These are phyloP conservation scores for Alternaria dauci DNA, from an alignment of 2,329 filamentous ascomycete species.

Conservation along the genomic window DNA sequence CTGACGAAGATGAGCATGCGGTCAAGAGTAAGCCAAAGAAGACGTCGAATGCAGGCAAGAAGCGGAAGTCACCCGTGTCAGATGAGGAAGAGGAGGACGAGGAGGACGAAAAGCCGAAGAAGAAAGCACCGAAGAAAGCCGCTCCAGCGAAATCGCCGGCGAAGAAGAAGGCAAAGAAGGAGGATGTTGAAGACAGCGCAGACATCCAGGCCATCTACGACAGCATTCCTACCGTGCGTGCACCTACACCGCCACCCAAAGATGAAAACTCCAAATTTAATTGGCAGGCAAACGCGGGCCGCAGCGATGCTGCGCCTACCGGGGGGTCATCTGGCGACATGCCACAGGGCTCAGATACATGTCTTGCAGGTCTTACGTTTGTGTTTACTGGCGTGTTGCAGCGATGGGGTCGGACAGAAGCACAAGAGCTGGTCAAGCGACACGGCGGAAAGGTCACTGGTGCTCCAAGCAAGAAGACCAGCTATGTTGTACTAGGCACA, in stretches of 20 bases:
- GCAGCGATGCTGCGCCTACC: constrained; percentile 69
- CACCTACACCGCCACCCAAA: constrained; percentile 82
- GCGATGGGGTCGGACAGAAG: constrained; percentile 83
- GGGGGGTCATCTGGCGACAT: constrained; percentile 71
- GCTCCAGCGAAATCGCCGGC: constrained; percentile 59
- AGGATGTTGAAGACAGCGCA: constrained; percentile 71
- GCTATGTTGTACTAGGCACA: constrained; percentile 86
- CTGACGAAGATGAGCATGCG: constrained; percentile 54
- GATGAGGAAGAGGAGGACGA: constrained; percentile 64
- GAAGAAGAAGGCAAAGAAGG: constrained; percentile 71
- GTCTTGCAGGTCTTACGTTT: constrained; percentile 86
- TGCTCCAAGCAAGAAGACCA: constrained; percentile 90
- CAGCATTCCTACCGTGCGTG: constrained; percentile 80
- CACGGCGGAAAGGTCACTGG: constrained; percentile 91
- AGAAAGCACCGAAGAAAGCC: constrained; percentile 54
- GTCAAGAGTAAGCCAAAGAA: constrained; percentile 52
- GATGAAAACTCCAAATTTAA: constrained; percentile 78
- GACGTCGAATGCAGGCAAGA: constrained; percentile 51
- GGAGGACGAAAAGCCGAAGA: constrained; percentile 66
- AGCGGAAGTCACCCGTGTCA: constrained; percentile 65
- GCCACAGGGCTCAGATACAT: constrained; percentile 86
- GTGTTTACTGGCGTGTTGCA: constrained; percentile 93
- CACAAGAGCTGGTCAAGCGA: constrained; percentile 83
- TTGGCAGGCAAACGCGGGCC: constrained; percentile 68
- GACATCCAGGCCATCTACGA: constrained; percentile 85